Evolutionary conservation across 2,329 filamentous ascomycete genomes (phyloP).

Genomic region (Alternaria viburni): DNA sequence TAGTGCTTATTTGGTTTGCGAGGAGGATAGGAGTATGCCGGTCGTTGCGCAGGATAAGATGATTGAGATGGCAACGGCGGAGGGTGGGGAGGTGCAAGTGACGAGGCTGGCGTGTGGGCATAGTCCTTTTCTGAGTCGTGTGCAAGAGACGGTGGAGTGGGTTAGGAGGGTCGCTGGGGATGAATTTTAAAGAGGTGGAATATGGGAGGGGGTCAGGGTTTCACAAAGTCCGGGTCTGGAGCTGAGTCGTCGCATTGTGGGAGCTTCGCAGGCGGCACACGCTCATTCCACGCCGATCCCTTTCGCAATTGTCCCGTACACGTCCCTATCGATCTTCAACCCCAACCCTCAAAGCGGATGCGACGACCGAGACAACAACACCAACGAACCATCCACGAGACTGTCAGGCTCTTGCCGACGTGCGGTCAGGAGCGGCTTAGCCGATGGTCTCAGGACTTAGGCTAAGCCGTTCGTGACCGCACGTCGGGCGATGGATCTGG

Average conservation of each 20-base stretch:
- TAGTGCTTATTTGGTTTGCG: conserved; percentile 46
- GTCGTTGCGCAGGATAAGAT: conserved; percentile 40
- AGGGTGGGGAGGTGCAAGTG: conserved; percentile 38
- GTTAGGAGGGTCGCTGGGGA: conserved; percentile 37
- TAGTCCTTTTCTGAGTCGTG: conserved; percentile 52
- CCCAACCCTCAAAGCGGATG: no score
- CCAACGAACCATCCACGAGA: background rate
- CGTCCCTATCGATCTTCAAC: no score
- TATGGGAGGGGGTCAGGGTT: background rate
- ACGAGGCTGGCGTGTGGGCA: conserved; percentile 46
- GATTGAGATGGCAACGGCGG: conserved; percentile 31
- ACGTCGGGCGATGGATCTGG: background rate
- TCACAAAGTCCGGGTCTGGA: background rate
- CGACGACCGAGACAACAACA: background rate
- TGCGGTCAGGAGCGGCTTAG: background rate
- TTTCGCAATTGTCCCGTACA: no score
- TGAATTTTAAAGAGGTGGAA: background rate
- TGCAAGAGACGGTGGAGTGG: conserved; percentile 42
- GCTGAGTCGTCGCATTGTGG: background rate
- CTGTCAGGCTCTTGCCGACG: background rate
- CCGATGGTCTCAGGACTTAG: rapidly evolving
- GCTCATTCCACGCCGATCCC: no score
- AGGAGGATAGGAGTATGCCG: conserved; percentile 46
- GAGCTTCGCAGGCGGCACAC: no score
- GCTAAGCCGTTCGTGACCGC: background rate